phyloP scores from a whole-genome alignment of 2,329 filamentous ascomycete genomes.

The Remersonia thermophila region DNA sequence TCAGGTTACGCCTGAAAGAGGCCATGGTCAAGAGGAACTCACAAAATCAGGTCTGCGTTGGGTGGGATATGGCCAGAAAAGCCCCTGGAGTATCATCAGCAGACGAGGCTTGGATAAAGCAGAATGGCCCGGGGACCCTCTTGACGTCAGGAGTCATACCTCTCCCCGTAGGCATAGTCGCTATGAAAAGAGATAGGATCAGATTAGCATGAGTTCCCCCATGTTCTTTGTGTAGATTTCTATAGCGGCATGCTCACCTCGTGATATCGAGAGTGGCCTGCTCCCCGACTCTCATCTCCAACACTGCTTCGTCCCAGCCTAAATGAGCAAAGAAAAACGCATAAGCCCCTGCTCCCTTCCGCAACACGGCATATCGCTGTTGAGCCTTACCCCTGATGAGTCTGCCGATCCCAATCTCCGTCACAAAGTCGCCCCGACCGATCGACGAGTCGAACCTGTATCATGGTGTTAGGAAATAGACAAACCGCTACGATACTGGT shows the following conservation, averaged over 20 bases:
- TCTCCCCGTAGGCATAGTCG: conserved; percentile 52
- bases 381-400: conserved; percentile 67
- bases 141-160: conserved; percentile 31
- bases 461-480: conserved; percentile 8
- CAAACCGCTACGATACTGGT: background rate
- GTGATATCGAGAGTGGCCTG: conserved; percentile 75
- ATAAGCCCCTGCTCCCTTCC: background rate
- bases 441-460: conserved; percentile 80
- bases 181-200: conserved; percentile 24
- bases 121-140: background rate
- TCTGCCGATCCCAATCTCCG: conserved; percentile 65
- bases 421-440: conserved; percentile 63
- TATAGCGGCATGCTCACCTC: conserved; percentile 39
- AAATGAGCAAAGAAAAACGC: background rate
- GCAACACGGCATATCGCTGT: too few relatives aligned
- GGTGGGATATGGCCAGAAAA: conserved; percentile 69
- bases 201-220: conserved; percentile 5
- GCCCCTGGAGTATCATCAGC: conserved; percentile 38
- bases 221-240: background rate
- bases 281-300: conserved; percentile 80
- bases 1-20: background rate
- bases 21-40: conserved; percentile 30
- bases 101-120: background rate
- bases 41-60: conserved; percentile 72
- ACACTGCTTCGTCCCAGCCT: conserved; percentile 82